These are phyloP conservation scores for Auricularia auricula-judae DNA, from an alignment of 768 basidiomycete genomes.

Conservation along the genomic window DNA sequence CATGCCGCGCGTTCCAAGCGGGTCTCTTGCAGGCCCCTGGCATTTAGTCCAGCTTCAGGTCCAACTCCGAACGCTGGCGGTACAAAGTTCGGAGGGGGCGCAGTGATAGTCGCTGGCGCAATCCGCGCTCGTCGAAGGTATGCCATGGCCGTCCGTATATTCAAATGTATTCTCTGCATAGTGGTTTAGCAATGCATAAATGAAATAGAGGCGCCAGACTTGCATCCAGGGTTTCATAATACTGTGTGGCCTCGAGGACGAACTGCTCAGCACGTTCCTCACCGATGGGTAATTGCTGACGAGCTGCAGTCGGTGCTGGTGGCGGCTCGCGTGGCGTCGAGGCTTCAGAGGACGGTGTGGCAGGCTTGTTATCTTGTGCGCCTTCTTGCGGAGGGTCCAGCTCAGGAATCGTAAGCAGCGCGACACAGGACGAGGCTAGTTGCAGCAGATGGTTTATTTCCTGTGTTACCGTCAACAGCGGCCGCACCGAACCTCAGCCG, in stretches of 20 bases:
- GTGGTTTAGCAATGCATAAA: conserved; percentile 1
- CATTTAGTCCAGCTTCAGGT: conserved; percentile 33
- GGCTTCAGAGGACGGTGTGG: background rate
- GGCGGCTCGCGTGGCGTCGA: background rate
- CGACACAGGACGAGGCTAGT: conserved; percentile 67
- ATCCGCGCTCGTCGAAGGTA: conserved; percentile 75
- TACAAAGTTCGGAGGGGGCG: conserved; percentile 59
- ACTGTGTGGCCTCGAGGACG: conserved; percentile 74
- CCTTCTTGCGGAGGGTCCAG: conserved; percentile 58
- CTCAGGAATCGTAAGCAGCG: conserved; percentile 72
- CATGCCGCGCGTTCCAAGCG: conserved; percentile 68
- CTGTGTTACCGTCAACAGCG: conserved; percentile 24
- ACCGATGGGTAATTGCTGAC: conserved; percentile 47
- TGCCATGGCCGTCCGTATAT: conserved; percentile 67
- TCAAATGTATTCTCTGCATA: conserved; percentile 59
- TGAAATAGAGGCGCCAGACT: conserved; percentile 17
- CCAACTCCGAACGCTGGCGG: conserved; percentile 74
- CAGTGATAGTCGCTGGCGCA: conserved; percentile 79
- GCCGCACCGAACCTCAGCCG: background rate
- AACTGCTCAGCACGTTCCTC: conserved; percentile 80
- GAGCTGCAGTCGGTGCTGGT: background rate
- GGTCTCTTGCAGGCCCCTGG: conserved; percentile 65
- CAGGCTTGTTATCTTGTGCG: background rate
- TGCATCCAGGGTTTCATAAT: conserved; percentile 75
- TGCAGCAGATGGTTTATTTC: conserved; percentile 68